Base-by-base conservation (phyloP, 2,329 filamentous ascomycete genomes). In the Penicillium decumbens region DNA sequence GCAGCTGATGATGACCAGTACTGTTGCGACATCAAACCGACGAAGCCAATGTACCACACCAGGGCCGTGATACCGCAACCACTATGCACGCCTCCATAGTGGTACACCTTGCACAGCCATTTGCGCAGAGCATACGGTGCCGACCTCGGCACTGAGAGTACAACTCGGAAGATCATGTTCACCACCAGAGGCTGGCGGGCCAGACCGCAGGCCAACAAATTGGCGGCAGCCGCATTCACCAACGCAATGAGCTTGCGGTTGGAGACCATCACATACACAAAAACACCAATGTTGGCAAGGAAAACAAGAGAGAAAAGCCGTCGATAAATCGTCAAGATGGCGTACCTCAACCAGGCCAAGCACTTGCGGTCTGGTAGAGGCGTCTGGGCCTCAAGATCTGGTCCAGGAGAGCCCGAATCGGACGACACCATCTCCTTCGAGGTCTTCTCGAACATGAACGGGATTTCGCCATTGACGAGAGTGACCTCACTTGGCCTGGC, bases 21-120 rank as follows among this genome's bases (percentile, higher is more conserved):
- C 15, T 68, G 51, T 42, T 59, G 57, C 9, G 67, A 70, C 53
- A 70, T 50, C 37, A 69, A 46, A n/a, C 63, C 65, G 13, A 71
- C 60, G 27, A 71, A 69, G 32, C 66, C 69, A 23, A 65, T 32
- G 46, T 71, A 77, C 78, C 78, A 80, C 35, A 77, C 52, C 3
- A 74, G 67, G 1, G 75, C 69, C 10, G 75, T 73, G 28, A 78
- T 65, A 25, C 71, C 77, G 52, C 75, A 77, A 6, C 77, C 77
- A 47, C 74, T 77, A 55, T 80, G 78, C 2, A 80, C 65, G 20
- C 78, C 78, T n/a, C 78, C 78, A 47, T 78, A 74, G 51, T 79
- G 76, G 59, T 79, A 80, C 5, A 78, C 69, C 48, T 79, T 78
- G 8, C 75, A 76, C 9, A 69, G 69, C 33, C 74, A 61, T 8